Percentiles rank a stretch among this genome's conserved stretches.
Evolutionary conservation across 1,284 basidiomycete species (phyloP).

Genomic region (Pyrrhoderma noxium): DNA sequence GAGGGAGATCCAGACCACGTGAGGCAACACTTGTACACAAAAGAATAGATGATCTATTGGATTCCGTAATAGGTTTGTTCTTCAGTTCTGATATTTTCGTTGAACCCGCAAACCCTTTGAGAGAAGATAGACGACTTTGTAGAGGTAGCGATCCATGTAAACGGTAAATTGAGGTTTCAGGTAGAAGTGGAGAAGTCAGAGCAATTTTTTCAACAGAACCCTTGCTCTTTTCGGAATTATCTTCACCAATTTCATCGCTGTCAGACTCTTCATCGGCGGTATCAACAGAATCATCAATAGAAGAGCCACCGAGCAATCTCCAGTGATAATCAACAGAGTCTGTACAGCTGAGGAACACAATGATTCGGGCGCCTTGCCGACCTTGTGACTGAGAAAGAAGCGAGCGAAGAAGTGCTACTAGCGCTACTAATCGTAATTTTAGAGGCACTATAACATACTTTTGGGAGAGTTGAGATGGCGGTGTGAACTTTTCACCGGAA

Average conservation of each 20-base stretch:
- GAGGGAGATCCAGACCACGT: constrained; percentile 93
- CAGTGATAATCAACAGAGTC: constrained; percentile 98
- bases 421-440: constrained; percentile 87
- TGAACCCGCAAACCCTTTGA: constrained; percentile 70
- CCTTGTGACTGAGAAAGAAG: constrained; percentile 57
- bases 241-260: constrained; percentile 25
- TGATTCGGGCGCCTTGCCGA: constrained; percentile 59
- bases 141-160: constrained; percentile 91
- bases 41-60: constrained; percentile 59
- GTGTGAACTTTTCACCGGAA: constrained; percentile 68
- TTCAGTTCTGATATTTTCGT: constrained; percentile 27
- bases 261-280: constrained; percentile 20
- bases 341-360: constrained; percentile 95
- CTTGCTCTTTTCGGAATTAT: constrained; percentile 17
- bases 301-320: constrained; percentile 73
- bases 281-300: constrained; percentile 51
- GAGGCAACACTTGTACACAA: constrained; percentile 97
- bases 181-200: constrained; percentile 70
- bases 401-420: constrained; percentile 78
- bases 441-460: constrained; percentile 90
- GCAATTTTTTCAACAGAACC: constrained; percentile 37
- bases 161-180: constrained; percentile 79
- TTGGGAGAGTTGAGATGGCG: constrained; percentile 92
- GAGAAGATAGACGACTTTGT: constrained; percentile 71
- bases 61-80: constrained; percentile 25